Percentiles rank a stretch among this genome's conserved stretches.
Conservation (phyloP, 106 monocot genomes). For the Platanthera guangdongensis region DNA sequence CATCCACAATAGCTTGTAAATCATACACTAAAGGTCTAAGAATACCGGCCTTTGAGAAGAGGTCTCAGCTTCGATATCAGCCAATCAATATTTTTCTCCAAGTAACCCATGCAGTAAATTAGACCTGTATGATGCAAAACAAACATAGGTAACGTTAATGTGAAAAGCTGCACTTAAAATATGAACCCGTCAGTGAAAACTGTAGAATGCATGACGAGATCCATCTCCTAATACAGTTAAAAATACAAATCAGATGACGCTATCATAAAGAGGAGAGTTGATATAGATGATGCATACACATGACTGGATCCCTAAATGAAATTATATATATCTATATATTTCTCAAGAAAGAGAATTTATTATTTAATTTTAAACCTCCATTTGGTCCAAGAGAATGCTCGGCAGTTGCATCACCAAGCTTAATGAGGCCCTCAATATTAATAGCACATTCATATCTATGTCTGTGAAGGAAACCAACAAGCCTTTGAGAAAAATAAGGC, state of each 20-base stretch:
- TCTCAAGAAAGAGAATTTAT: not conserved
- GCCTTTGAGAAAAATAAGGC: not conserved
- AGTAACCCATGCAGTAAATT: slow-evolving; percentile 96
- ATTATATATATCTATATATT: not conserved
- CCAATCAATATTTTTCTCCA: slow-evolving; percentile 97
- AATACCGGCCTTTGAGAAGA: slow-evolving; percentile 57
- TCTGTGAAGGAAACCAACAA: slow-evolving; percentile 14
- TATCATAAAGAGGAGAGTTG: not conserved
- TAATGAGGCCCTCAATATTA: slow-evolving; percentile 85
- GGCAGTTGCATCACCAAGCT: slow-evolving; percentile 81
- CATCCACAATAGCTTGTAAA: not conserved
- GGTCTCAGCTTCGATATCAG: slow-evolving; percentile 72
- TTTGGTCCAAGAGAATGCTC: slow-evolving; percentile 97
- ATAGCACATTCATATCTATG: slow-evolving; percentile 88
- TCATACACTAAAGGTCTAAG: not conserved
- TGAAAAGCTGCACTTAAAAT: not conserved
- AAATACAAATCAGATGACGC: not conserved
- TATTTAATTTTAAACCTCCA: slow-evolving; percentile 54
- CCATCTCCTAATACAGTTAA: not conserved
- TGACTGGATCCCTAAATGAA: not conserved
- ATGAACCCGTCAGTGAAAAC: not conserved
- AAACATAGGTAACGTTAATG: not conserved
- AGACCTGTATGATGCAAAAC: slow-evolving; percentile 37
- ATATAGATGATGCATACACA: not conserved
- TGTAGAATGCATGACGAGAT: not conserved